Percentiles rank a stretch among this genome's conserved stretches.
phyloP scores from a whole-genome alignment of 805 yeast genomes.

The Sugiyamaella qingdaonensis region DNA sequence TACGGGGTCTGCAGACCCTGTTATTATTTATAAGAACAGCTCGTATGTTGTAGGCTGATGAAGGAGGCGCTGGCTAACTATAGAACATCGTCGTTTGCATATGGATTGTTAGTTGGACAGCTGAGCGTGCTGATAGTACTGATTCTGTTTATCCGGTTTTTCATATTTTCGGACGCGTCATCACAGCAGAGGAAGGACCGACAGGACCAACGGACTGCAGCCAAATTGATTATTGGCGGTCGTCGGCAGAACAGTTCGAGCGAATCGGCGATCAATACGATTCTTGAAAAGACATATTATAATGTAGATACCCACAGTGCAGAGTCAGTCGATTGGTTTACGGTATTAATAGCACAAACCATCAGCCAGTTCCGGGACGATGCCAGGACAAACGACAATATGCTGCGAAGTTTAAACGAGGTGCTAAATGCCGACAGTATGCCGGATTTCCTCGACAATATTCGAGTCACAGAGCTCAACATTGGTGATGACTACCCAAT shows the following conservation, averaged over 20 bases:
- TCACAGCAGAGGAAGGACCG: conserved; percentile 22
- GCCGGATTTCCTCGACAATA: conserved; percentile 77
- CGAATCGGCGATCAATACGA: conserved; percentile 35
- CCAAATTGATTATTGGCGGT: conserved; percentile 21
- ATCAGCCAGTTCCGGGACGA: conserved; percentile 85
- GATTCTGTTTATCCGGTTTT: conserved; percentile 37
- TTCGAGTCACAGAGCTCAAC: conserved; percentile 79
- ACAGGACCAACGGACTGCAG: conserved; percentile 3
- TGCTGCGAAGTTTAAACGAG: conserved; percentile 70
- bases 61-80: conserved; percentile 1
- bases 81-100: conserved; percentile 27
- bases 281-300: conserved; percentile 87
- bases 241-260: conserved; percentile 20
- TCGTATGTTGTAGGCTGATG: background rate
- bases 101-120: conserved; percentile 40
- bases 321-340: conserved; percentile 96
- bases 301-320: conserved; percentile 83
- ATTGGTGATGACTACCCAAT: conserved; percentile 95
- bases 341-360: conserved; percentile 87
- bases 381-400: conserved; percentile 78
- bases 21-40: background rate
- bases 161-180: conserved; percentile 38
- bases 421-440: conserved; percentile 56
- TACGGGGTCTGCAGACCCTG: background rate
- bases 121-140: conserved; percentile 36